Base-by-base conservation (phyloP, 192 early-diverging fungal species). In the Rhizophagus prolifer region DNA sequence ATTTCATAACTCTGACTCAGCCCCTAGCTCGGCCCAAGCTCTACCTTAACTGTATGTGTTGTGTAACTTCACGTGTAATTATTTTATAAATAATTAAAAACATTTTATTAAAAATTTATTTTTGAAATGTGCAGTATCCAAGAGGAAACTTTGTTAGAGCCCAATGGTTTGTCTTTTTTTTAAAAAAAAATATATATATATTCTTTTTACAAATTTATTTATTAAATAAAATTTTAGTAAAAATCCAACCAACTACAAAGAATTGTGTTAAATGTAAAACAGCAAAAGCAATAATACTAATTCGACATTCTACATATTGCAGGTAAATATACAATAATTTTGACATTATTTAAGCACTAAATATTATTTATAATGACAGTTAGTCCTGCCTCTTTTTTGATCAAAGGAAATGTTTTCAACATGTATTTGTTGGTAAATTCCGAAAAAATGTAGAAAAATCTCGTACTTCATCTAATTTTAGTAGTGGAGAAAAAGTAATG, bases 271-370 rank as follows among this genome's bases (percentile, higher is more conserved):
- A 96, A 79, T 96, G 95, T 86, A 96, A 95, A 74, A 81, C 79
- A 3, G 79, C 84, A 60, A 80, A 81, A 54, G 89, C 94, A 9
- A 87, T 84, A 46, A 83, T 96, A 31, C 71, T 86, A 21, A 87
- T 94, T 62, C 87, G 94, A 63, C 88, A 88, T 74, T 87, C 88
- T 50, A 81, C 86, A 72, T 96, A 94, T 84, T 96, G 95, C 89
- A 89, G 90, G 89, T 88, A 87, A 70, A 84, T 34, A 14, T 9
- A 44, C 16, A 34, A 10, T 36, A 30, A 25, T 3, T 8, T 50
- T 10, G 25, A 4, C 26, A 58, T 26, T 38, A 60, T 26, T 70
- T 25, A 10, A 64, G 19, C 74, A 19, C 67, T 46, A 0, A 64
- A 4, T 71, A 8, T 7, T 38, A 44, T 60, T 47, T 30, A 54